Conservation (phyloP, 2,329 filamentous ascomycete genomes). For the Didymella segeticola region DNA sequence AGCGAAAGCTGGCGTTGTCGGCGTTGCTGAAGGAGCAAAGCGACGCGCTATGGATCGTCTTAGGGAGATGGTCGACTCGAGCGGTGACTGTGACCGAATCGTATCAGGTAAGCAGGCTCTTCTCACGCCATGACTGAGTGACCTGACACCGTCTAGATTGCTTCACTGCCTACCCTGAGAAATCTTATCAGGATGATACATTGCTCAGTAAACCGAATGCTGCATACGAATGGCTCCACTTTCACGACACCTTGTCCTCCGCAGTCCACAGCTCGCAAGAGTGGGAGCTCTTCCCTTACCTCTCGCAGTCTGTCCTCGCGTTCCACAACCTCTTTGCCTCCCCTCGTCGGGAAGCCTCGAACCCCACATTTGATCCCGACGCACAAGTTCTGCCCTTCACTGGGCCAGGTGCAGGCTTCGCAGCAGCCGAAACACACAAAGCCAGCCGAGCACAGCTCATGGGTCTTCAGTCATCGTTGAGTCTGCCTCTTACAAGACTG, state of each 20-base stretch:
- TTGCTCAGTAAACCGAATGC: constrained; percentile 85
- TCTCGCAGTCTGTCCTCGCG: constrained; percentile 83
- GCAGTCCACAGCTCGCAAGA: constrained; percentile 84
- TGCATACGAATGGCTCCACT: constrained; percentile 94
- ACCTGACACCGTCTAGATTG: constrained; percentile 63
- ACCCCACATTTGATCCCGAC: constrained; percentile 52
- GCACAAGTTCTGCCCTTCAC: constrained; percentile 72
- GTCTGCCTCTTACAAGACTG: constrained; percentile 72
- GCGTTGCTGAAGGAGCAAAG: constrained; percentile 76
- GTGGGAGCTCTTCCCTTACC: constrained; percentile 89
- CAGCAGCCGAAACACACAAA: constrained; percentile 80
- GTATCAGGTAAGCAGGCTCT: constrained; percentile 59
- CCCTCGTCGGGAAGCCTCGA: constrained; percentile 52
- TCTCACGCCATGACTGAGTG: not conserved
- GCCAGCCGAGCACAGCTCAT: constrained; percentile 77
- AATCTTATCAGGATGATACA: constrained; percentile 91
- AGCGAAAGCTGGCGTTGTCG: constrained; percentile 55
- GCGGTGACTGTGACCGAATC: constrained; percentile 79
- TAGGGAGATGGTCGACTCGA: constrained; percentile 77
- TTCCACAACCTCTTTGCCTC: constrained; percentile 92
- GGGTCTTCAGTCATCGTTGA: constrained; percentile 73
- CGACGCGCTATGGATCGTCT: constrained; percentile 75
- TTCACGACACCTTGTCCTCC: constrained; percentile 83
- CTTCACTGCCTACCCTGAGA: constrained; percentile 83
- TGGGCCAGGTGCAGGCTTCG: constrained; percentile 81